Evolutionary conservation across 345 rosid genomes (phyloP).

Genomic region (Excoecaria cochinchinensis): DNA sequence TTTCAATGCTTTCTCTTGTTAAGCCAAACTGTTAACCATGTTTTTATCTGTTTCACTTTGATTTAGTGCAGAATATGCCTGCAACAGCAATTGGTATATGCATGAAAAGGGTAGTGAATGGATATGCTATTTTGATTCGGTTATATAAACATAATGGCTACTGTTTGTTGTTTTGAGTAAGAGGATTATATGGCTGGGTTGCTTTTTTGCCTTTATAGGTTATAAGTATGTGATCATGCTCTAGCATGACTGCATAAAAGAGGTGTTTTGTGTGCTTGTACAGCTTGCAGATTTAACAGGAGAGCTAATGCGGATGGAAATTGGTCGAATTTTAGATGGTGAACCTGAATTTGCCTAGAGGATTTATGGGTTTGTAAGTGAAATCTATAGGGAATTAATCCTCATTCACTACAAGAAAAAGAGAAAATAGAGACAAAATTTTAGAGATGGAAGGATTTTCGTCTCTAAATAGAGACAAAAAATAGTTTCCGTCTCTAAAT

Average conservation of each 20-base stretch:
- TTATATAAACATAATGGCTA: neutral
- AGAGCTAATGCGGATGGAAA: slow-evolving; percentile 94
- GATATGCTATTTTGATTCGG: neutral
- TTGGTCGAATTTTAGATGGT: slow-evolving; percentile 85
- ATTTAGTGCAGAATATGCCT: neutral
- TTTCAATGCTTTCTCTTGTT: neutral
- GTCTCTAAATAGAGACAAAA: no score
- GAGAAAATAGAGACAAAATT: no score
- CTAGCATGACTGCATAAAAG: neutral
- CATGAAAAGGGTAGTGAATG: neutral
- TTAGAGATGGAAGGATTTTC: no score
- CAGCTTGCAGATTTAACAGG: slow-evolving; percentile 98
- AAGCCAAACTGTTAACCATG: neutral
- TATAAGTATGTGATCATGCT: neutral
- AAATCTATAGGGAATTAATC: slow-evolving; percentile 74
- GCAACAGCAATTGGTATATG: neutral
- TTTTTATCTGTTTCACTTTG: neutral
- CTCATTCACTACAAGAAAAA: no score
- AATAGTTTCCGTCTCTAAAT: no score
- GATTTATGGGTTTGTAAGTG: slow-evolving; percentile 74
- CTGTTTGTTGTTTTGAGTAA: neutral
- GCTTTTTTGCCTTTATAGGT: neutral
- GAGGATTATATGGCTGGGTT: neutral
- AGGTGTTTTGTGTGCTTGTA: slow-evolving; percentile 8
- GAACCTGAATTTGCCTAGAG: slow-evolving; percentile 76